Percentiles rank a stretch among this genome's conserved stretches.
Evolutionary conservation across 192 early-diverging fungal species (phyloP).

Genomic region (Lobosporangium transversale): DNA sequence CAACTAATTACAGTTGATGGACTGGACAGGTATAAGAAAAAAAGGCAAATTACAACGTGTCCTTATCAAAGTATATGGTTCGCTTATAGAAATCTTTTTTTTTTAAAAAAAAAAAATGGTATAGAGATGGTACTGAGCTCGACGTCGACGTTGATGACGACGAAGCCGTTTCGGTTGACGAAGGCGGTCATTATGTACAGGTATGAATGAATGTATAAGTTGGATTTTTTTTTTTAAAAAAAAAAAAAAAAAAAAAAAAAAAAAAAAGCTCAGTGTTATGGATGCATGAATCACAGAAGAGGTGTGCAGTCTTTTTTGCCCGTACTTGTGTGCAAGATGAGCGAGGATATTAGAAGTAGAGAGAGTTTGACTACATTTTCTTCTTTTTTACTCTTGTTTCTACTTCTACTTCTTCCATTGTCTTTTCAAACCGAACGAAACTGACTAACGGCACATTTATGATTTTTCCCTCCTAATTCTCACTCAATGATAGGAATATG

Average conservation of each 20-base stretch:
- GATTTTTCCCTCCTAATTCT: neutral
- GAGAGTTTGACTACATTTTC: constrained; percentile 18
- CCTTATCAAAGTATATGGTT: too few species aligned
- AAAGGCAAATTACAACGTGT: neutral
- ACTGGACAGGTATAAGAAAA: constrained; percentile 38
- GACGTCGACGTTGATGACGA: constrained; percentile 24
- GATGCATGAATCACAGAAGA: too few species aligned
- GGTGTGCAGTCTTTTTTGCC: too few species aligned
- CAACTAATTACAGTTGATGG: constrained; percentile 55
- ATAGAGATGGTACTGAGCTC: constrained; percentile 38
- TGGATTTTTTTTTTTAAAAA: neutral
- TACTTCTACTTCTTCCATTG: neutral
- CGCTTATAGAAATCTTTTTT: neutral
- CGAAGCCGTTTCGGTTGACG: constrained; percentile 14
- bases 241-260: neutral
- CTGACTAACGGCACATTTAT: neutral
- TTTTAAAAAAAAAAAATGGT: constrained; percentile 2
- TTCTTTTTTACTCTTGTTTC: neutral
- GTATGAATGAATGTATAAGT: constrained; percentile 6
- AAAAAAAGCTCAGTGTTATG: neutral
- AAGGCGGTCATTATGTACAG: constrained; percentile 16
- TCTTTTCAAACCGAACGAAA: too few species aligned
- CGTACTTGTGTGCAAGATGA: constrained; percentile 29
- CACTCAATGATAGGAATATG: neutral
- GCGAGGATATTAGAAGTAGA: constrained; percentile 31